Base-by-base conservation (phyloP, 768 basidiomycete species). In the Tylopilus cervinicoccineus region DNA sequence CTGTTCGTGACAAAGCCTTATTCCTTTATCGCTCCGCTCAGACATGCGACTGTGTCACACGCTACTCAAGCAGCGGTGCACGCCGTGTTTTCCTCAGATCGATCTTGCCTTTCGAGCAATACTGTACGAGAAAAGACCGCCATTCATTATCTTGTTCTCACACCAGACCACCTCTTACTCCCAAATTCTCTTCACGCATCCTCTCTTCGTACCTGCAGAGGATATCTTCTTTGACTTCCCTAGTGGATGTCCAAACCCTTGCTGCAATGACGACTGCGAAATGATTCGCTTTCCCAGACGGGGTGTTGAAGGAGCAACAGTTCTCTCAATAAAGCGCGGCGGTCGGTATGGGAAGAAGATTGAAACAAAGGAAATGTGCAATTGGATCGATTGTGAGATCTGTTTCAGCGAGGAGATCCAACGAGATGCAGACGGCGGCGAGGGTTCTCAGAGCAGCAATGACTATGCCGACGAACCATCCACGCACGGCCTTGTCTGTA, bases 161-260 rank as follows among this genome's bases (percentile, higher is more conserved):
- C 84, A 85, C 60, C 85, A 88, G 62, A 83, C 84, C 24, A 84
- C 84, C 10, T 88, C 86, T 14, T 88, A 86, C 56, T 88, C 86
- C 28, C 86, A 87, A 67, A 86, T 88, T 52, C 77, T 88, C 63
- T 88, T 88, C 74, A 86, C 86, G 1, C 77, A 86, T 59, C 73
- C 75, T 19, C 71, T 77, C 26, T 87, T 80, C 60, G 85, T 88
- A 43, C 86, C 86, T 22, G 75, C 83, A 17, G 75, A 80, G 56
- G 82, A 85, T 37, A 77, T 88, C 28, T 88, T 85, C 66, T 80
- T 78, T 63, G 85, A 88, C 63, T 86, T 86, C 58, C 86, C 86
- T 6, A 86, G 81, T 10, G 86, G 86, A 14, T 88, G 86, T 57
- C 85, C 84, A 26, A 88, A 86, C 49, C 85, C 83, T 2, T 84